Evolutionary conservation across 2,329 filamentous ascomycete genomes (phyloP), one percentile per base, ranked within the genome.

Genomic region (Xylariales sp.): DNA sequence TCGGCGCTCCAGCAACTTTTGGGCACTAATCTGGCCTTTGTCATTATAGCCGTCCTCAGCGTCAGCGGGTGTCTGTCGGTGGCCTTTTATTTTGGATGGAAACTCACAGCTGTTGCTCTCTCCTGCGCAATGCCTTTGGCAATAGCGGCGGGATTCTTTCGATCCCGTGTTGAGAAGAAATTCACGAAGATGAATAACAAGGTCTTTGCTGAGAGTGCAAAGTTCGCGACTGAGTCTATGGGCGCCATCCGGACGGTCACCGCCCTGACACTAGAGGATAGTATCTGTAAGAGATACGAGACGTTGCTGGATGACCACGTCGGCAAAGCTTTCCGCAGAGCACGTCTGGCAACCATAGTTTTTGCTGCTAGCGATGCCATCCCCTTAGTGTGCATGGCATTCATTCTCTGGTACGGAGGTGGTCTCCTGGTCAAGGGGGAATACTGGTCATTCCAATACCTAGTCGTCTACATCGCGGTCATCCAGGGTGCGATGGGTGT

Each of bases 41-140:
- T 78, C 4, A 69, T 69, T 38, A 76, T 84, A 19, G 80, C 82
- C 1, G 54, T 84, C 8, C 79, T 87, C 56, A 83, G 78, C 40
- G 64, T 89, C 3, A 50, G 77, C 3, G 85, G 84, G 0, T 82
- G 77, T 9, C 61, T 87, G 11, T 65, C 73, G 32, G 80, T 90
- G 37, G 73, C 82, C 1, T 88, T 88, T 51, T 68, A 73, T 6
- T 88, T 84, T 55, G 82, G 83, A 1, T 90, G 86, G 86, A 89
- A 88, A 56, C 68, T 90, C 5, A 78, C 82, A 0, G 63, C 88
- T 0, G 80, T 90, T 0, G 73, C 77, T 0, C 63, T 82, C 8
- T 82, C 79, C 48, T 78, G 83, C 1, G 72, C 75, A 3, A 61
- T 78, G 48, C 76, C 75, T 1, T 54, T 78, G 14, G 63, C 70